Evolutionary conservation across 2,329 filamentous ascomycete species (phyloP), one percentile per base, ranked within the genome.

Genomic region (Metarhizium brunneum): DNA sequence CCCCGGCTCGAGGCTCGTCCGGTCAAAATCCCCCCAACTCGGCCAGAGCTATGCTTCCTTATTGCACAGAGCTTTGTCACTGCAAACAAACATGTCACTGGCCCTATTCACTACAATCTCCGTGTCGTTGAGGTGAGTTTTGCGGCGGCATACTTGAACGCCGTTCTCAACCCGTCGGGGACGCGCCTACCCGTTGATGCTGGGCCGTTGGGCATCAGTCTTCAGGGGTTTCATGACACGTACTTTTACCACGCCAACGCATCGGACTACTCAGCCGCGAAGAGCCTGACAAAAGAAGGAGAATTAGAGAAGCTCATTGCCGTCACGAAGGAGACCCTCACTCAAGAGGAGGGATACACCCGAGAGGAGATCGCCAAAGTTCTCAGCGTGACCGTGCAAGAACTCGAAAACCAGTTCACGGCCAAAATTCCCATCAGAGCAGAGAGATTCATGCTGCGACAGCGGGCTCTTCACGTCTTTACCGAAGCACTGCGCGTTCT

Each of bases 41-140:
- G 84, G 49, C 89, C 91, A 2, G 90, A 95, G 62, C 80, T 96
- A 54, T 90, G 85, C 62, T 97, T 99, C 71, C 80, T 99, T 60
- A 91, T 96, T 61, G 92, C 92, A 7, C 94, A 99, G 69, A 95
- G 88, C 57, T 96, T 96, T 69, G 88, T 99, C 58, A 87, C 87
- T 16, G 89, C 92, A 5, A 92, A 97, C 77, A 99, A 99, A 75
- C 89, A 94, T 66, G 88, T 92, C 59, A 96, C 92, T 1, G 94
- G 87, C 0, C 92, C 92, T 0, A 86, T 95, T 60, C 90, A 92
- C 78, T 99, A 97, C 78, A 99, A 99, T 71, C 82, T 99, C 29
- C 87, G 94, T 32, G 94, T 99, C 1, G 94, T 96, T 42, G 94
- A 99, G 73, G 95, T 90, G 74, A 94, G 88, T 54, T 80, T 99